phyloP scores from a whole-genome alignment of 2,329 filamentous ascomycete species.

The Zymoseptoria tritici region DNA sequence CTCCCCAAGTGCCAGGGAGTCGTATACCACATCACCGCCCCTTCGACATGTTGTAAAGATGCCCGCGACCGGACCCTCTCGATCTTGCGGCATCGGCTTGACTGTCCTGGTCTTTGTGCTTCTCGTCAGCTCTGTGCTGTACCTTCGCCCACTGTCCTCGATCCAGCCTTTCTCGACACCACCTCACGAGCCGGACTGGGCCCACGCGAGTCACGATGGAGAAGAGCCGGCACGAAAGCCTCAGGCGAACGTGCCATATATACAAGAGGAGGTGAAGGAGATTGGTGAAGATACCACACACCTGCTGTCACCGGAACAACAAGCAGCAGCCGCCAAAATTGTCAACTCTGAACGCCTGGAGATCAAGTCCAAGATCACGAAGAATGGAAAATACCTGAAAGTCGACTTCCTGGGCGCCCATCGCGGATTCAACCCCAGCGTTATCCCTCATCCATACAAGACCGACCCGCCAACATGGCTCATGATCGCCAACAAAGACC shows the following conservation, averaged over 20 bases:
- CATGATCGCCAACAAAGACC: conserved; percentile 5
- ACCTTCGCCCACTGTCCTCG: neutral
- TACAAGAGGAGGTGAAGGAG: neutral
- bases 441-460: conserved; percentile 7
- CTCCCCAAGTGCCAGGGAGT: no score
- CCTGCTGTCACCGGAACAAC: neutral
- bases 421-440: conserved; percentile 4
- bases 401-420: conserved; percentile 1
- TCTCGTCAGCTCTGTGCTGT: neutral
- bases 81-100: neutral
- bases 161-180: neutral
- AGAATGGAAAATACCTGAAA: conserved; percentile 3
- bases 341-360: neutral
- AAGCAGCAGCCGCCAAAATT: neutral
- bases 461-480: conserved; percentile 3
- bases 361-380: conserved; percentile 1
- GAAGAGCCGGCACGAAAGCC: neutral
- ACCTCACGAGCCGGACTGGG: no score
- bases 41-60: neutral
- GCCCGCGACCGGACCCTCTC: neutral
- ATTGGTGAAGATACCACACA: neutral
- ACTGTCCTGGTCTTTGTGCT: neutral
- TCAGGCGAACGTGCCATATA: neutral
- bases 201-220: no score
- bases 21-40: neutral